Evolutionary conservation across 768 basidiomycete species (phyloP), one percentile per base, ranked within the genome.

Genomic region (Boletus subparvulus): DNA sequence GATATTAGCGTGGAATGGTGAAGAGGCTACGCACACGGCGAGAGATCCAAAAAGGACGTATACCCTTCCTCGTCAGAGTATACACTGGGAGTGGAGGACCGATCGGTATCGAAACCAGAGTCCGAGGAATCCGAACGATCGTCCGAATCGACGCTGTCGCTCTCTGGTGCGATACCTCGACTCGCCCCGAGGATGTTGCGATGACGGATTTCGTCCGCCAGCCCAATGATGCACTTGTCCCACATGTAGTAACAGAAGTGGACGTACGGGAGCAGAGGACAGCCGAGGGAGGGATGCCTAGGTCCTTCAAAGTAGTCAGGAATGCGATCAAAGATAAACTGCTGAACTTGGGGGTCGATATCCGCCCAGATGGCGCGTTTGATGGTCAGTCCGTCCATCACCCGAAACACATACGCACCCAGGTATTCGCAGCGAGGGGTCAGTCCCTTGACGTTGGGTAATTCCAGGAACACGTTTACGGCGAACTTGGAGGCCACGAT

Each of bases 391-490:
- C 39, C 30, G 19, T 56, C 44, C 17, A 54, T 14, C 8, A 32
- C 9, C 19, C 58, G 48, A 2, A 72, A 37, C 5, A 72, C 42
- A 46, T 49, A 70, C n/a, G 64, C 62, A 51, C 68, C 70, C n/a
- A 70, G 6, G 43, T 72, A 70, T 45, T 65, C 41, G 44, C 61
- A 58, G 0, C 10, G 9, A 9, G 39, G 56, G 51, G 36, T 11
- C 8, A 17, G 9, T 13, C 41, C 46, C 2, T 17, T 11, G 40
- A 45, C 3, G 30, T 46, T n/a, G 6, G 50, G 36, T 2, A 48
- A 0, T 47, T 70, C 62, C 17, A 64, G 10, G 28, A 70, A 70
- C 0, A 70, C 45, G 43, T 72, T 72, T 3, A 70, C 60, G 17
- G 70, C 66, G 16, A 66, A 66, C 12, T 50, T 46, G 17, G 61